Percentiles rank a stretch among this genome's conserved stretches.
Evolutionary conservation across 2,329 filamentous ascomycete genomes (phyloP).

Genomic region (Colletotrichum shisoi): DNA sequence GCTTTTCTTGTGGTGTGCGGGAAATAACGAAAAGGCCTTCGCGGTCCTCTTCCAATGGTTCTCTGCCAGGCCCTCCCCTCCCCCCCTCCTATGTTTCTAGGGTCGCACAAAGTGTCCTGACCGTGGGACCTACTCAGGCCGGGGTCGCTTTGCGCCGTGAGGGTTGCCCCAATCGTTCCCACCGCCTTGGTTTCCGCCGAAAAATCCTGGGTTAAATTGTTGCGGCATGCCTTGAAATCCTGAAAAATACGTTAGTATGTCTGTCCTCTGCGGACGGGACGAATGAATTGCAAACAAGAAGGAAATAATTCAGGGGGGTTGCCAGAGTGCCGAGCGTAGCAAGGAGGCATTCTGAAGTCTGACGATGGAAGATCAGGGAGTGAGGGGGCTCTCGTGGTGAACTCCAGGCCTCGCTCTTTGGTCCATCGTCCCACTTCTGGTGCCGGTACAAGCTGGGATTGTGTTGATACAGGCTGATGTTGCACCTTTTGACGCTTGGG

Average conservation of each 20-base stretch:
- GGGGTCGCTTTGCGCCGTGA: conserved; percentile 79
- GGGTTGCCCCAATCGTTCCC: conserved; percentile 77
- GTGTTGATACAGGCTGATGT: not conserved
- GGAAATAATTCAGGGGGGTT: not conserved
- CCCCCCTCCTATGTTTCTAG: not conserved
- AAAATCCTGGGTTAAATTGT: conserved; percentile 79
- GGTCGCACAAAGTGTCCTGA: not conserved
- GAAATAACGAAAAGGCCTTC: not conserved
- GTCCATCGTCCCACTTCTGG: conserved; percentile 16
- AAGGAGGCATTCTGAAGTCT: conserved; percentile 1
- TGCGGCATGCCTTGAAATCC: conserved; percentile 74
- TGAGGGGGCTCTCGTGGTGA: not conserved
- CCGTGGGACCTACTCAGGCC: conserved; percentile 66
- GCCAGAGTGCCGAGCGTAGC: not conserved
- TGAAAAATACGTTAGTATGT: conserved; percentile 44
- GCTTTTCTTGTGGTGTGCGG: not conserved
- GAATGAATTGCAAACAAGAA: conserved; percentile 11
- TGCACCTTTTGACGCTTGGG: conserved; percentile 14
- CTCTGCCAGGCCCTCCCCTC: not conserved
- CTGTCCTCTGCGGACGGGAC: not conserved
- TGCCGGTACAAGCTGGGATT: not conserved
- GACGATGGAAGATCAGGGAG: not conserved
- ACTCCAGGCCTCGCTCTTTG: conserved; percentile 20
- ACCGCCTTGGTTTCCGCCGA: conserved; percentile 61
- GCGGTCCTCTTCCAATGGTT: not conserved